phyloP scores from a whole-genome alignment of 345 rosid genomes.

The Punica granatum region DNA sequence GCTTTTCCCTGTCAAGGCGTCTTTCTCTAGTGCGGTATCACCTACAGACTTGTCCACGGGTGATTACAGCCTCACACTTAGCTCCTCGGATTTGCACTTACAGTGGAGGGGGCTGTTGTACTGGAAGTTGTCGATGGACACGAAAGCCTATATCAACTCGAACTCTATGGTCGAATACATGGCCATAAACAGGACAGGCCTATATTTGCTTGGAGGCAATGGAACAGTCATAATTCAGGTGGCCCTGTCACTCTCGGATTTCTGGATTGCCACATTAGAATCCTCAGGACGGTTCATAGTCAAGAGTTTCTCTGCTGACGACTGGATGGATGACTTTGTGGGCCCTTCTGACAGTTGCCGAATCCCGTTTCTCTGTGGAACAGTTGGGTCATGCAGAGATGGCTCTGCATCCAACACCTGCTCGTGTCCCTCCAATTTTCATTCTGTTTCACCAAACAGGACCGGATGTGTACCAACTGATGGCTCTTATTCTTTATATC shows the following conservation, averaged over 20 bases:
- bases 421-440: slow-evolving; percentile 61
- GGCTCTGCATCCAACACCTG: slow-evolving; percentile 32
- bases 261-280: slow-evolving; percentile 53
- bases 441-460: slow-evolving; percentile 17
- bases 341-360: slow-evolving; percentile 55
- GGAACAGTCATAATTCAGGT: slow-evolving; percentile 44
- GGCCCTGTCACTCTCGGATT: slow-evolving; percentile 31
- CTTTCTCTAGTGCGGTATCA: slow-evolving; percentile 43
- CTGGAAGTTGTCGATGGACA: slow-evolving; percentile 71
- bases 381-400: slow-evolving; percentile 43
- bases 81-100: slow-evolving; percentile 38
- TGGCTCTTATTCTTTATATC: slow-evolving; percentile 35
- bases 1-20: slow-evolving; percentile 26
- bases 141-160: slow-evolving; percentile 34
- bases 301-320: slow-evolving; percentile 33
- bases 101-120: slow-evolving; percentile 58
- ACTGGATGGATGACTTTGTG: slow-evolving; percentile 35
- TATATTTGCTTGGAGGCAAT: slow-evolving; percentile 50
- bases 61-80: slow-evolving; percentile 44
- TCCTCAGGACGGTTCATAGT: slow-evolving; percentile 48
- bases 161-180: slow-evolving; percentile 39
- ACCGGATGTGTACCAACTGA: slow-evolving; percentile 46
- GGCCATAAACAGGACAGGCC: slow-evolving; percentile 50
- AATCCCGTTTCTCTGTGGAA: slow-evolving; percentile 57
- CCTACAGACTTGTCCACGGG: slow-evolving; percentile 40